A percentile compares a stretch with the other conserved stretches of the same genome.
Conservation (phyloP, 106 monocot species). For the Dendrobium chrysotoxum region DNA sequence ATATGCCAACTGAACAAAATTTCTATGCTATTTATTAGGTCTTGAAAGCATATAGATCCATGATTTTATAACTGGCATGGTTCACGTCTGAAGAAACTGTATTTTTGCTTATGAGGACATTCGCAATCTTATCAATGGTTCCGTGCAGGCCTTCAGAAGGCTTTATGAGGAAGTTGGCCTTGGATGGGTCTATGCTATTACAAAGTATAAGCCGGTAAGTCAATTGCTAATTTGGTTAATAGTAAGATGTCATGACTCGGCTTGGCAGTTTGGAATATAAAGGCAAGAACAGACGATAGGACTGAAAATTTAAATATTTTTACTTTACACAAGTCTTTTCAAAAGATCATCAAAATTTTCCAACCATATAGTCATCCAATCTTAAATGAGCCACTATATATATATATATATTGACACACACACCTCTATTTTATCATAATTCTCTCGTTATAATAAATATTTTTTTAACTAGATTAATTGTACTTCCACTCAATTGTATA, state of each 20-base stretch:
- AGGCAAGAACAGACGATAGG: no score
- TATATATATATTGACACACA: no score
- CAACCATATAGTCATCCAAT: no score
- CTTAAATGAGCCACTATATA: no score
- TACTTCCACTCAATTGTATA: no score
- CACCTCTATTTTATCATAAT: no score
- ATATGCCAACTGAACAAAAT: neutral
- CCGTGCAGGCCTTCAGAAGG: conserved; percentile 77
- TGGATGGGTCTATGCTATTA: conserved; percentile 87
- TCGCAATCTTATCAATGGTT: neutral
- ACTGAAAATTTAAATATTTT: no score
- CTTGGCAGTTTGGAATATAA: no score
- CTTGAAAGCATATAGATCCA: neutral
- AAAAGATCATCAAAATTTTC: no score
- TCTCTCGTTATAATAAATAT: no score
- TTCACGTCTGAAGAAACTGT: neutral
- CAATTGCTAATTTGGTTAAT: neutral
- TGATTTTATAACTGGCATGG: neutral
- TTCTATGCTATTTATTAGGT: neutral
- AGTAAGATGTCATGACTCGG: neutral
- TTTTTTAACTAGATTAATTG: no score
- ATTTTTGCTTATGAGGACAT: neutral
- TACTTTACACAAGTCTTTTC: no score
- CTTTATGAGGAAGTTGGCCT: conserved; percentile 91
- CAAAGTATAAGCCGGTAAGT: conserved; percentile 94